These are phyloP conservation scores for Colletotrichum musicola DNA, from an alignment of 2,329 filamentous ascomycete species.

Conservation along the genomic window DNA sequence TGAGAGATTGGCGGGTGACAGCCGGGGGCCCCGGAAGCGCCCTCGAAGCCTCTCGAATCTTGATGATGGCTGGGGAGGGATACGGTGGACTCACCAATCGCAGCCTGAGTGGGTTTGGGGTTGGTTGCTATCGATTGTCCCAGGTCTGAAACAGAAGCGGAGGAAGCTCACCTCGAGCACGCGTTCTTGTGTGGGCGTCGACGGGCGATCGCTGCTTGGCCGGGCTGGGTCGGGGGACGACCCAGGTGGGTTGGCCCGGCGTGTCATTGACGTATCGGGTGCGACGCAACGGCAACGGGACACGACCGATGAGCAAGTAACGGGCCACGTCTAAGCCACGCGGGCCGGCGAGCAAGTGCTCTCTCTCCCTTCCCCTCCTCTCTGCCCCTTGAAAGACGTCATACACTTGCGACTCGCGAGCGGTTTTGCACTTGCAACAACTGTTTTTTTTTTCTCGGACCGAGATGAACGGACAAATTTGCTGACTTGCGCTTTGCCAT, in stretches of 20 bases:
- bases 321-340: conserved; percentile 20
- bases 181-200: conserved; percentile 1
- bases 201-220: conserved; percentile 23
- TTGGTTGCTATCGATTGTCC: conserved; percentile 25
- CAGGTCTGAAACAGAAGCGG: conserved; percentile 37
- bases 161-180: conserved; percentile 16
- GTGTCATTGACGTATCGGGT: conserved; percentile 36
- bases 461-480: neutral
- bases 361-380: neutral
- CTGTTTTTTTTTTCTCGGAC: neutral
- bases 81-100: conserved; percentile 30
- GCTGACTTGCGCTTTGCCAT: conserved; percentile 28
- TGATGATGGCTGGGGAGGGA: conserved; percentile 20
- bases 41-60: conserved; percentile 21
- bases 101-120: neutral
- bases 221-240: conserved; percentile 24
- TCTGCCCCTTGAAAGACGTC: neutral
- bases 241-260: conserved; percentile 29
- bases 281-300: conserved; percentile 18
- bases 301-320: neutral
- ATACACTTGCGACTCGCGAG: neutral
- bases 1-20: conserved; percentile 24
- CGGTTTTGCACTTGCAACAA: conserved; percentile 19
- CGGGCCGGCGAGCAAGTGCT: conserved; percentile 27
- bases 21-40: conserved; percentile 23